Conservation (phyloP, 78 protist genomes). For the Planoprotostelium fungivorum region DNA sequence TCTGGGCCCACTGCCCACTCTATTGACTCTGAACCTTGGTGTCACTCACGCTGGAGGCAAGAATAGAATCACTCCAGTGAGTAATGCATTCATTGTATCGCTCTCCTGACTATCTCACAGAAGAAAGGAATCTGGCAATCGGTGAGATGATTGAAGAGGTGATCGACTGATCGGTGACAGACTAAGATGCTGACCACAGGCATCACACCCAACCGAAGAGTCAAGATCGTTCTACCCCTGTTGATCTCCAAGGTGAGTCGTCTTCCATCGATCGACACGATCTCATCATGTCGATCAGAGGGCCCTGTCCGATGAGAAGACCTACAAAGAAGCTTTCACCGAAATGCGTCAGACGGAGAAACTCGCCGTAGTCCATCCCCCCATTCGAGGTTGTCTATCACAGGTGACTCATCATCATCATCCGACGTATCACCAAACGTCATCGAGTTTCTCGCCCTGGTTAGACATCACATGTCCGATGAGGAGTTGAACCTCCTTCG, state of each 20-base stretch:
- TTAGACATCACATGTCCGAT: background rate
- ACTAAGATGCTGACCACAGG: background rate
- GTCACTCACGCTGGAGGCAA: background rate
- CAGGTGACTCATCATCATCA: background rate
- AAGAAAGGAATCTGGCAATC: background rate
- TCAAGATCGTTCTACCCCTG: background rate
- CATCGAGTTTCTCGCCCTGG: background rate
- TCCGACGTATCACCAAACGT: background rate
- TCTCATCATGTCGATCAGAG: background rate
- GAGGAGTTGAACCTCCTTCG: background rate
- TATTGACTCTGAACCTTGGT: background rate
- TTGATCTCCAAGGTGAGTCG: background rate
- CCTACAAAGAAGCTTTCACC: background rate
- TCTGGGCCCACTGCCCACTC: background rate
- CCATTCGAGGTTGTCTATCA: background rate
- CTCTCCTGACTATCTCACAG: background rate
- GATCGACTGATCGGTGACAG: background rate
- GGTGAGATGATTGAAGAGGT: background rate
- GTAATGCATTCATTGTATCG: background rate
- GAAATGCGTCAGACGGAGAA: background rate
- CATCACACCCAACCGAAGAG: background rate
- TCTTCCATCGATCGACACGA: background rate
- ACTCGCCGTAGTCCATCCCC: background rate
- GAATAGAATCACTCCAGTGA: background rate
- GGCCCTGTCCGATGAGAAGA: background rate